These are phyloP conservation scores for Brasenia schreberi DNA, from an alignment of 164 flowering plant genomes.

Conservation along the genomic window DNA sequence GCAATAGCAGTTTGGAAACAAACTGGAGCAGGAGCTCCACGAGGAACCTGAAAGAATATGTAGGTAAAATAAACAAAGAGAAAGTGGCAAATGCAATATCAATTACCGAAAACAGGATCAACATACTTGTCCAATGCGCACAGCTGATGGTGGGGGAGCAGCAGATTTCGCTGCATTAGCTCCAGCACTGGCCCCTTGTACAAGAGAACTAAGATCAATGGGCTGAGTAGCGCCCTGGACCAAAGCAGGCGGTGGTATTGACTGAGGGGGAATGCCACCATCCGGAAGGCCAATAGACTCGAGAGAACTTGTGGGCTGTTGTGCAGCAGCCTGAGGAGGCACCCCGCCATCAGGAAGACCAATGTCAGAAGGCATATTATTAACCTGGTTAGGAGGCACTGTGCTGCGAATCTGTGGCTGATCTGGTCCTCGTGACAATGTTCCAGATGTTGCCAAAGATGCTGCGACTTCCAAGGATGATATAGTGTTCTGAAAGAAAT, in stretches of 20 bases:
- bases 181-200: slow-evolving; percentile 37
- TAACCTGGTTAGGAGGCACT: slow-evolving; percentile 25
- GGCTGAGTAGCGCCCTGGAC: slow-evolving; percentile 46
- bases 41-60: slow-evolving; percentile 61
- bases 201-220: slow-evolving; percentile 84
- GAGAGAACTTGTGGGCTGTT: slow-evolving; percentile 26
- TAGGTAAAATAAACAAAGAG: background rate
- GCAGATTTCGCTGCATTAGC: slow-evolving; percentile 25
- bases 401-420: slow-evolving; percentile 9
- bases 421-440: slow-evolving; percentile 38
- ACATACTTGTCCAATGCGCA: slow-evolving; percentile 89
- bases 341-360: slow-evolving; percentile 74
- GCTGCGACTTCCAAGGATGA: slow-evolving; percentile 88
- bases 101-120: background rate
- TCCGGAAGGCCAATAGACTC: slow-evolving; percentile 72
- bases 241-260: slow-evolving; percentile 21
- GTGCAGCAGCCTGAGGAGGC: slow-evolving; percentile 41
- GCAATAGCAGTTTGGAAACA: slow-evolving; percentile 91
- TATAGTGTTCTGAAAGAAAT: slow-evolving; percentile 91
- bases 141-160: slow-evolving; percentile 52
- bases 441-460: slow-evolving; percentile 66
- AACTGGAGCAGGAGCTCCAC: slow-evolving; percentile 90
- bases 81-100: background rate
- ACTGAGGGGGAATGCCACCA: slow-evolving; percentile 92
- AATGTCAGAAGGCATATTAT: slow-evolving; percentile 17